These are phyloP conservation scores for Lentithecium fluviatile DNA, from an alignment of 495 filamentous ascomycete genomes.

Conservation along the genomic window DNA sequence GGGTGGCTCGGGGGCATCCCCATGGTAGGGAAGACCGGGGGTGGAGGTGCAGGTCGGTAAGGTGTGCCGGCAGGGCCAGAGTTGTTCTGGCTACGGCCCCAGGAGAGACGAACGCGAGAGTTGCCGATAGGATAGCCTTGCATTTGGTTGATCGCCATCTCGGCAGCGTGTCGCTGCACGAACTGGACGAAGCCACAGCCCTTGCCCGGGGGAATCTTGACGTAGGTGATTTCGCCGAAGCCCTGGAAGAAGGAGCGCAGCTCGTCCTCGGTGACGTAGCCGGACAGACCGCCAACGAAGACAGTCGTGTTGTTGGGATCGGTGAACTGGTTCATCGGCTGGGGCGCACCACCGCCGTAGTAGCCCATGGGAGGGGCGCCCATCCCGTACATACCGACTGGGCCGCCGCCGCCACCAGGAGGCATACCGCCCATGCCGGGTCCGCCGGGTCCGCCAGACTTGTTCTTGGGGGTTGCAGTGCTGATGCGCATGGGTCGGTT, in stretches of 20 bases:
- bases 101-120: slow-evolving; percentile 93
- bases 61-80: slow-evolving; percentile 95
- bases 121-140: slow-evolving; percentile 99
- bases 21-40: slow-evolving; percentile 84
- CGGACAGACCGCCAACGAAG: slow-evolving; percentile 95
- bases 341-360: slow-evolving; percentile 67
- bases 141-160: slow-evolving; percentile 99
- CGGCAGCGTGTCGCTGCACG: slow-evolving; percentile 95
- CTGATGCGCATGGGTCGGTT: slow-evolving; percentile 99
- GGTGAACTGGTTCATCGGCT: slow-evolving; percentile 99
- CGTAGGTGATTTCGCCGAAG: slow-evolving; percentile 99
- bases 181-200: slow-evolving; percentile 99
- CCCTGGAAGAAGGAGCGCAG: slow-evolving; percentile 99
- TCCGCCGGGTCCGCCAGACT: slow-evolving; percentile 61
- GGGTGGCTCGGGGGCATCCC: slow-evolving; percentile 59
- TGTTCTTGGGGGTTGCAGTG: slow-evolving; percentile 96
- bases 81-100: slow-evolving; percentile 99
- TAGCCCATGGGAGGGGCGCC: slow-evolving; percentile 76
- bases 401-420: slow-evolving; percentile 40
- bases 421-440: slow-evolving; percentile 52
- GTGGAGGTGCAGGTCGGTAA: slow-evolving; percentile 92
- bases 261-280: slow-evolving; percentile 99
- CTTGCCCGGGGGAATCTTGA: slow-evolving; percentile 99
- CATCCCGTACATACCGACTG: slow-evolving; percentile 61
- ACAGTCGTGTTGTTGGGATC: slow-evolving; percentile 99